These are phyloP conservation scores for Stereum hirsutum DNA, from an alignment of 1,284 basidiomycete genomes.

Conservation along the genomic window DNA sequence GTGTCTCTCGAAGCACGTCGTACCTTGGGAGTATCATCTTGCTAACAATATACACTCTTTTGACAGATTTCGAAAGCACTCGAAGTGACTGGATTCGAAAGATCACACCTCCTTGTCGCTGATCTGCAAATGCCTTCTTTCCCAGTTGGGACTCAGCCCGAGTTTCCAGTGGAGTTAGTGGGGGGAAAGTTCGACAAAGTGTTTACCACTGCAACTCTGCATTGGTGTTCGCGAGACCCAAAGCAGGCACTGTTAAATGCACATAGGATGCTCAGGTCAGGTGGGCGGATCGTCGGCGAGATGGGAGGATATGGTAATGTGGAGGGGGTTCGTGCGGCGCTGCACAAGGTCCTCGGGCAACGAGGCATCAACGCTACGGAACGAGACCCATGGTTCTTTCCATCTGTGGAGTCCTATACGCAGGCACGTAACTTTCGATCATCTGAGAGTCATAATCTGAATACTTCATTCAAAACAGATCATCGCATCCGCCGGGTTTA, in stretches of 20 bases:
- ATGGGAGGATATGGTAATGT: conserved; percentile 74
- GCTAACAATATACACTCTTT: not conserved
- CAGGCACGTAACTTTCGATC: not conserved
- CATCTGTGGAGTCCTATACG: conserved; percentile 57
- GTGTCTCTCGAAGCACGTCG: not conserved
- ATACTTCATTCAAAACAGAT: conserved; percentile 28
- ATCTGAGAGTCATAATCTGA: not conserved
- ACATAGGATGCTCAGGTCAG: conserved; percentile 51
- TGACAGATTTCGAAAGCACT: conserved; percentile 49
- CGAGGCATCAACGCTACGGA: conserved; percentile 47
- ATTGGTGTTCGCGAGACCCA: conserved; percentile 80
- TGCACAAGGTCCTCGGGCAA: conserved; percentile 46
- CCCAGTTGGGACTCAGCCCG: conserved; percentile 7
- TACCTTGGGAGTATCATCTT: not conserved
- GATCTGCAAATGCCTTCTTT: conserved; percentile 38
- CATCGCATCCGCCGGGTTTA: conserved; percentile 45
- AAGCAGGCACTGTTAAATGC: conserved; percentile 51
- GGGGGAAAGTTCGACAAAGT: conserved; percentile 49
- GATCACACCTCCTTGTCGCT: conserved; percentile 34
- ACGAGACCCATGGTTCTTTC: conserved; percentile 81
- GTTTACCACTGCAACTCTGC: conserved; percentile 73
- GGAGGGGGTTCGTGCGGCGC: conserved; percentile 49
- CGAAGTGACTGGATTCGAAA: conserved; percentile 25
- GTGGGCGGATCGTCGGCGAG: conserved; percentile 66
- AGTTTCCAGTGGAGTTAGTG: conserved; percentile 12